These are phyloP conservation scores for Lipomyces orientalis DNA, from an alignment of 805 yeast genomes.

Conservation along the genomic window DNA sequence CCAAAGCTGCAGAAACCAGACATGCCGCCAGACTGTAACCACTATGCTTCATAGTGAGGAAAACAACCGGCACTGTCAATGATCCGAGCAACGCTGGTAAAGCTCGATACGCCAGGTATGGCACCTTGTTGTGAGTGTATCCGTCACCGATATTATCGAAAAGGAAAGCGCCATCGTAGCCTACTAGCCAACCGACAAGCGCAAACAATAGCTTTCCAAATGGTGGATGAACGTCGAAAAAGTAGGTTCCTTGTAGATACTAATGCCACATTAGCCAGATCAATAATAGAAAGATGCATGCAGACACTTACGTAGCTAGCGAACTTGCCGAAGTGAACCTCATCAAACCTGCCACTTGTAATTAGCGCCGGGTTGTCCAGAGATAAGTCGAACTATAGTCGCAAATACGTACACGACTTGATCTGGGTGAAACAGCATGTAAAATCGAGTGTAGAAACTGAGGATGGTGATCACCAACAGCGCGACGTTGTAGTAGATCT, in stretches of 20 bases:
- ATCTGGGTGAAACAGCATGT: constrained; percentile 70
- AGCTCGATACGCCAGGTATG: constrained; percentile 81
- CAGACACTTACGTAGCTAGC: constrained; percentile 44
- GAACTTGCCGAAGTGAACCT: constrained; percentile 58
- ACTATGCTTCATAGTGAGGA: constrained; percentile 82
- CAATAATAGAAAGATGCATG: neutral
- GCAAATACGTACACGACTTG: constrained; percentile 60
- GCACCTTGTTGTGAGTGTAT: constrained; percentile 78
- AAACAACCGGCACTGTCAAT: constrained; percentile 80
- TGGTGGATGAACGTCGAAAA: constrained; percentile 98
- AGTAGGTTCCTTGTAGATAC: constrained; percentile 87
- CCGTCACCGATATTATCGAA: constrained; percentile 88
- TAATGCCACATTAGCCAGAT: constrained; percentile 45
- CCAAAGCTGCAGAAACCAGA: constrained; percentile 73
- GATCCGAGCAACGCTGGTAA: constrained; percentile 83
- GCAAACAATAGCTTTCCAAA: constrained; percentile 94
- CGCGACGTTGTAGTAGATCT: constrained; percentile 51
- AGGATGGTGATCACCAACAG: constrained; percentile 69
- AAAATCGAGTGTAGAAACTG: constrained; percentile 76
- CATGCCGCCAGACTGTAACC: constrained; percentile 81
- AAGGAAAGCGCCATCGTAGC: constrained; percentile 90
- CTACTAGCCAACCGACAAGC: constrained; percentile 82
- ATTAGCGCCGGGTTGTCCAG: neutral
- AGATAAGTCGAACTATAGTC: too few species aligned
- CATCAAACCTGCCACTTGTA: constrained; percentile 45